These are phyloP conservation scores for Magnusiomyces ingens DNA, from an alignment of 1,139 yeast genomes.

Conservation along the genomic window DNA sequence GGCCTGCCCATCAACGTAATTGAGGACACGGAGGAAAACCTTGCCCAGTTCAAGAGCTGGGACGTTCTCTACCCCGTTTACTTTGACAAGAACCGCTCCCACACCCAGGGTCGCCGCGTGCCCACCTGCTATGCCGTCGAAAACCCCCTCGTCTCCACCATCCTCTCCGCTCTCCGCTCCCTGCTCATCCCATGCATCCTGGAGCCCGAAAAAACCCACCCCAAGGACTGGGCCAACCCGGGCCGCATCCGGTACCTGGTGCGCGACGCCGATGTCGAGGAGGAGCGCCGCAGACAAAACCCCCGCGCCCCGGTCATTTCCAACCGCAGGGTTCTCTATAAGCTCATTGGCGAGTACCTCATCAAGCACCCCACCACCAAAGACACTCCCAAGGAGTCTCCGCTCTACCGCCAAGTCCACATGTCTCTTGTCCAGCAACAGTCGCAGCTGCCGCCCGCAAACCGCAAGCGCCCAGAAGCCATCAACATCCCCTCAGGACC, in stretches of 20 bases:
- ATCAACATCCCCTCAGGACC: neutral
- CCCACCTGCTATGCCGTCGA: slow-evolving; percentile 58
- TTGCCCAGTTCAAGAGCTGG: slow-evolving; percentile 57
- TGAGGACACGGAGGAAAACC: slow-evolving; percentile 36
- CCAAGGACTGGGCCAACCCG: slow-evolving; percentile 96
- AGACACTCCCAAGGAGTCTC: slow-evolving; percentile 53
- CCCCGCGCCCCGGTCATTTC: too few relatives aligned
- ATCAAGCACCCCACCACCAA: slow-evolving; percentile 64
- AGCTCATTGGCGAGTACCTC: slow-evolving; percentile 55
- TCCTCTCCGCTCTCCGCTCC: neutral
- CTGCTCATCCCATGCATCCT: slow-evolving; percentile 34
- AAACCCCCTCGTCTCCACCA: slow-evolving; percentile 45
- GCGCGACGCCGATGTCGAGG: slow-evolving; percentile 27
- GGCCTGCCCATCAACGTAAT: slow-evolving; percentile 13
- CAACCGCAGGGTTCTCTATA: slow-evolving; percentile 63
- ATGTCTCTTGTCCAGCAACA: slow-evolving; percentile 24
- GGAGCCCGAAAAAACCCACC: slow-evolving; percentile 77
- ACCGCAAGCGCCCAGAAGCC: neutral
- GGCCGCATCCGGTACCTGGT: slow-evolving; percentile 80
- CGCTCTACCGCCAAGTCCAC: slow-evolving; percentile 42
- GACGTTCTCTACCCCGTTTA: slow-evolving; percentile 86
- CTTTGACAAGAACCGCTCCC: slow-evolving; percentile 73
- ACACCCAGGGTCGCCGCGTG: slow-evolving; percentile 79
- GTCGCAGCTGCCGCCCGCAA: neutral
- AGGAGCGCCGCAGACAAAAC: slow-evolving; percentile 25